Evolutionary conservation across 2,329 filamentous ascomycete genomes (phyloP), one percentile per base, ranked within the genome.

Genomic region (Acephala macrosclerotiorum): DNA sequence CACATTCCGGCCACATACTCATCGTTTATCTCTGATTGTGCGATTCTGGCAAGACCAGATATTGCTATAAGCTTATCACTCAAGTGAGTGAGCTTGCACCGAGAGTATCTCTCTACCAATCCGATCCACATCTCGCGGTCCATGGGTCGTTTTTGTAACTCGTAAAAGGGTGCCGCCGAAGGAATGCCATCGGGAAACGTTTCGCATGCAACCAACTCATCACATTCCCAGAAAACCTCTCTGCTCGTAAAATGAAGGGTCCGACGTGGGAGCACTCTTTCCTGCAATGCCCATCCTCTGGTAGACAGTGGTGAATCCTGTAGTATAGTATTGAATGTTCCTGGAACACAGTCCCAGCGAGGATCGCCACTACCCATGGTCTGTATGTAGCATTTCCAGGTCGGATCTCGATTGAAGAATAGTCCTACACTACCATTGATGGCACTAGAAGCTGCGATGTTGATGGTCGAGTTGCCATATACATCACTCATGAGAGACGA

Each of bases 51-150:
- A 18, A 77, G 40, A 25, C 75, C 75, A n/a, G 72, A 69, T 47
- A 77, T 49, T 9, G 74, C 75, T 1, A 70, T 60, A 29, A 77
- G 66, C 26, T 71, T 73, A 57, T 77, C 75, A 6, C 65, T 69
- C 14, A 66, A 47, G 9, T 67, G 68, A 1, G 76, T 73, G 20
- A 77, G 65, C 16, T 63, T 55, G 20, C 73, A 67, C 6, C 42
- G 38, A 3, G 71, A 72, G 47, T 75, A 76, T 11, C 69, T 60
- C 20, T 68, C 63, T 0, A 70, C 47, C 5, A 71, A 25, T 16
- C 6, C 33, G 12, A 22, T n/a, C 70, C 70, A 71, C 5, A 20
- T 47, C 22, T 33, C 45, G 36, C n/a, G 51, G 16, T 56, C 25
- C 26, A n/a, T 45, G 7, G 38, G 25, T 4, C 42, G 35, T 36